Evolutionary conservation across 1,284 basidiomycete species (phyloP).

Genomic region (Irpex sp.): DNA sequence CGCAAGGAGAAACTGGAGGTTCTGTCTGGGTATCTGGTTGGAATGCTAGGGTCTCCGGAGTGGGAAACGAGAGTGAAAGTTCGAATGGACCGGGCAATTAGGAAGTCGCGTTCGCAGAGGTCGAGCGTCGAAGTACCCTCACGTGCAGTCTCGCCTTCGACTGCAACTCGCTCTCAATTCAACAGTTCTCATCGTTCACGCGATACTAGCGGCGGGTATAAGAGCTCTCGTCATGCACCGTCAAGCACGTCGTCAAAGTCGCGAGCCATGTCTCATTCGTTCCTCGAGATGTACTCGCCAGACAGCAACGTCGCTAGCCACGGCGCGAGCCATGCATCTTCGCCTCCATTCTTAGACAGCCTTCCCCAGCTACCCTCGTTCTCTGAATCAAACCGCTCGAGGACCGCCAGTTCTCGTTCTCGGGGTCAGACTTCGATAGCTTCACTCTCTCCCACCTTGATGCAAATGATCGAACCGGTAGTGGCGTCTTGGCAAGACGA

Average conservation of each 20-base stretch:
- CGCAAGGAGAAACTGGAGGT: not conserved
- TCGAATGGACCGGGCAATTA: constrained; percentile 6
- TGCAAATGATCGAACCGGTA: constrained; percentile 25
- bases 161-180: not conserved
- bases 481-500: constrained; percentile 8
- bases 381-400: not conserved
- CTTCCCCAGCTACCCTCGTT: not conserved
- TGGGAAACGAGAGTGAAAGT: constrained; percentile 15
- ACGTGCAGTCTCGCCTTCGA: not conserved
- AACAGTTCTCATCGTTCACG: constrained; percentile 1
- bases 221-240: not conserved
- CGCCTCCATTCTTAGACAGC: constrained; percentile 15
- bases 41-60: constrained; percentile 15
- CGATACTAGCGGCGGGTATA: not conserved
- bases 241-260: not conserved
- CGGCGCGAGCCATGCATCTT: constrained; percentile 18
- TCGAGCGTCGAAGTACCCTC: not conserved
- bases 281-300: constrained; percentile 15
- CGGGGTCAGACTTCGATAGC: not conserved
- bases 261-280: constrained; percentile 12
- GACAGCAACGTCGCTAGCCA: constrained; percentile 18
- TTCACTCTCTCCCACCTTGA: constrained; percentile 18
- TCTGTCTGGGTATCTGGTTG: constrained; percentile 14
- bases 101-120: not conserved
- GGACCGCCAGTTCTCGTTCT: not conserved